Conservation (phyloP, 768 basidiomycete species). For the Tulasnella sp. region DNA sequence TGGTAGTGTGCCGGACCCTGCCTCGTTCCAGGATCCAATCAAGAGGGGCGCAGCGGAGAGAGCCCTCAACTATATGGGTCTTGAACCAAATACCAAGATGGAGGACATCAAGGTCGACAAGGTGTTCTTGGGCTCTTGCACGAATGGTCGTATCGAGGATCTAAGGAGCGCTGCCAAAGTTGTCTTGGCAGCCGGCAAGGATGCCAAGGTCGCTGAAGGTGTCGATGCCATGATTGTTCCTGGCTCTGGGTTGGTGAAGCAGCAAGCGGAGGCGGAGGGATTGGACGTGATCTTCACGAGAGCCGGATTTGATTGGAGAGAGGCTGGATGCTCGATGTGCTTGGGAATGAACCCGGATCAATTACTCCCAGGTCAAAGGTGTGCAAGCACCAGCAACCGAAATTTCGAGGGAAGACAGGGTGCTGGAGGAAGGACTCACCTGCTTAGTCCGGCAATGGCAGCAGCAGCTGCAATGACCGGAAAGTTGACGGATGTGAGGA, state of each 20-base stretch:
- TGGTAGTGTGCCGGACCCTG: slow-evolving; percentile 66
- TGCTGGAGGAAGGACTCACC: slow-evolving; percentile 77
- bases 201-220: slow-evolving; percentile 57
- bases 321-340: slow-evolving; percentile 94
- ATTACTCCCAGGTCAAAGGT: slow-evolving; percentile 63
- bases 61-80: slow-evolving; percentile 77
- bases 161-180: slow-evolving; percentile 74
- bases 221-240: slow-evolving; percentile 88
- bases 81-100: slow-evolving; percentile 63
- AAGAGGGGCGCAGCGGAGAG: slow-evolving; percentile 60
- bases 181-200: slow-evolving; percentile 53
- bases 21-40: slow-evolving; percentile 45
- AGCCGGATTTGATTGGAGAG: slow-evolving; percentile 90
- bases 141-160: slow-evolving; percentile 89
- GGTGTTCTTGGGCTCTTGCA: slow-evolving; percentile 89
- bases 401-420: slow-evolving; percentile 88
- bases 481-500: slow-evolving; percentile 72
- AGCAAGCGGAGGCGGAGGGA: slow-evolving; percentile 83
- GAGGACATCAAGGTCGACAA: slow-evolving; percentile 73
- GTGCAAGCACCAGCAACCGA: slow-evolving; percentile 84
- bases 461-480: slow-evolving; percentile 82
- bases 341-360: slow-evolving; percentile 94
- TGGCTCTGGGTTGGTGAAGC: slow-evolving; percentile 79
- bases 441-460: slow-evolving; percentile 86
- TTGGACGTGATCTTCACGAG: slow-evolving; percentile 75